These are phyloP conservation scores for Diaporthe citriasiana DNA, from an alignment of 2,329 filamentous ascomycete species.

Conservation along the genomic window DNA sequence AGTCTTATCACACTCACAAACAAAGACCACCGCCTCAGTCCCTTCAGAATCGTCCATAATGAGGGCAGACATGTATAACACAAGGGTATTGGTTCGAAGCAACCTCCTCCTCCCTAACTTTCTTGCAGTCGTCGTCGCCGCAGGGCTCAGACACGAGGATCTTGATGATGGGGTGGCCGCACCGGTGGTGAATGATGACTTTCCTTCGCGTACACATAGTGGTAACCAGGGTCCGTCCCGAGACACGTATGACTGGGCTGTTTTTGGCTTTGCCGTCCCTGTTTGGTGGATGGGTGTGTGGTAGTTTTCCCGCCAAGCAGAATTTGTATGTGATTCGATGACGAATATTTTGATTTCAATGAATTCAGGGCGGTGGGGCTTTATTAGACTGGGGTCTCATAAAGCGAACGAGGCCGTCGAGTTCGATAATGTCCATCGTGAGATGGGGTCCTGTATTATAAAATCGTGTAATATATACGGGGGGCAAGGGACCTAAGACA, in stretches of 20 bases:
- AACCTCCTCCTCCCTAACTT: slow-evolving; percentile 44
- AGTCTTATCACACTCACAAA: not conserved
- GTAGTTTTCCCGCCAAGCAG: not conserved
- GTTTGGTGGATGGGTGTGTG: not conserved
- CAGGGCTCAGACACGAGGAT: slow-evolving; percentile 46
- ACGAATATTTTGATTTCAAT: not conserved
- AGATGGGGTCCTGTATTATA: not conserved
- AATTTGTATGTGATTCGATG: not conserved
- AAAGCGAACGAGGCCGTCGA: no score
- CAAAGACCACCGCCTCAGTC: not conserved
- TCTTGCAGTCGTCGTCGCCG: slow-evolving; percentile 48
- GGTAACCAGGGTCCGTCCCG: not conserved
- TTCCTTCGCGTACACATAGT: slow-evolving; percentile 48
- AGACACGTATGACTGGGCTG: no score
- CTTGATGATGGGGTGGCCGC: slow-evolving; percentile 51
- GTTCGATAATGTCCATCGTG: not conserved
- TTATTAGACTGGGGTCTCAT: not conserved
- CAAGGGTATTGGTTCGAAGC: slow-evolving; percentile 52
- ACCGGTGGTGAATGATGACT: slow-evolving; percentile 52
- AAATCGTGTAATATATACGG: slow-evolving; percentile 11
- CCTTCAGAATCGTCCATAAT: slow-evolving; percentile 49
- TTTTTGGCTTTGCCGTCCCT: not conserved
- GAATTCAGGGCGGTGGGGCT: not conserved
- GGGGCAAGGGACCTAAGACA: not conserved
- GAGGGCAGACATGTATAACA: slow-evolving; percentile 47